Base-by-base conservation (phyloP, 129 eudicot species). In the Ambrosia trifida region DNA sequence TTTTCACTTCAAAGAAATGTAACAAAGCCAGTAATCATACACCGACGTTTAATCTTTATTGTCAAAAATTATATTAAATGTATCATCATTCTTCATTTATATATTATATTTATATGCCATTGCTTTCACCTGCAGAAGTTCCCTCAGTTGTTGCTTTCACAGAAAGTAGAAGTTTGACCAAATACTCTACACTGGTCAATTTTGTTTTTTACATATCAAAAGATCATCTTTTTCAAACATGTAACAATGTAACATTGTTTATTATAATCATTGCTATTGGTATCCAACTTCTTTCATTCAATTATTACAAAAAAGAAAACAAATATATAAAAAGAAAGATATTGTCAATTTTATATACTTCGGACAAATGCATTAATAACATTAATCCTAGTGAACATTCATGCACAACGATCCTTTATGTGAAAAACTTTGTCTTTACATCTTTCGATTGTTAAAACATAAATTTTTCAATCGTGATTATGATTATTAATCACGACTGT, bases 101-200 rank as follows among this genome's bases (percentile, higher is more conserved):
- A 32, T 60, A 14, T 13, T 6, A 66, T 11, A 5, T 35, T 2
- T 35, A 46, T 13, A 17, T 33, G 81, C 57, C 49, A 70, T 70
- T 62, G 81, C 81, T 77, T 77, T 66, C 74, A 70, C 68, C 80
- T 78, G 81, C 87, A 78, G 81, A 80, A 82, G 76, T 77, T 79
- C 82, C 40, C 79, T 82, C 83, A 83, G 76, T 78, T 74, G 91
- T 91, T 81, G 86, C 91, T 91, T 91, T 87, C 97, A 85, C 43
- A 41, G 77, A 78, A 81, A 78, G 81, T 80, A 80, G 71, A 79
- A 80, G 75, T 83, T 87, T 87, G 89, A 87, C 94, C 85, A 78
- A 70, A 77, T 66, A 68, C 75, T 77, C 72, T 43, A 69, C 17
- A 66, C 66, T 74, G 41, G 82, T 74, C 87, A 70, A 69, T 79